Conservation (phyloP, 164 flowering plant species). For the Dillenia turbinata region DNA sequence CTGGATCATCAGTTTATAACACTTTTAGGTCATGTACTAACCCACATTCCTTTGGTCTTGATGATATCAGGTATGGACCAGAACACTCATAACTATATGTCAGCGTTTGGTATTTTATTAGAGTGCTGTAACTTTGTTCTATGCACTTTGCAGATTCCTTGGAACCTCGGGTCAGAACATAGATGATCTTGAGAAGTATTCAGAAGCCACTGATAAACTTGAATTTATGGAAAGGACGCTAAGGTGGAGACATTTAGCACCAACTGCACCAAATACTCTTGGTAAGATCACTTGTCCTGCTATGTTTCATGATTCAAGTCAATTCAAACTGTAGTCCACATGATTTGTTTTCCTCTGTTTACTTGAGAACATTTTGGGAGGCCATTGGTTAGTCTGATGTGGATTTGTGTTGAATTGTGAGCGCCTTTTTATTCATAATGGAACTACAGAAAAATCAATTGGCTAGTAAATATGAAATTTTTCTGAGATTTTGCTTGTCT, state of each 20-base stretch:
- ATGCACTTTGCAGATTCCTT: slow-evolving; percentile 52
- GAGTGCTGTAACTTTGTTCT: too few species aligned
- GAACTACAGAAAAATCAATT: too few species aligned
- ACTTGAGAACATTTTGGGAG: too few species aligned
- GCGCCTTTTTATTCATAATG: too few species aligned
- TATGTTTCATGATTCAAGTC: background rate
- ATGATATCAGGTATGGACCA: slow-evolving; percentile 51
- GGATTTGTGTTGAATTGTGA: too few species aligned
- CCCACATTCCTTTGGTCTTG: slow-evolving; percentile 88
- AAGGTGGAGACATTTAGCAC: slow-evolving; percentile 96
- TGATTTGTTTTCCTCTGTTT: too few species aligned
- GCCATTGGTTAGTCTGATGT: too few species aligned
- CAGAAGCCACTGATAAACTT: slow-evolving; percentile 67
- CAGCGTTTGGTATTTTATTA: too few species aligned
- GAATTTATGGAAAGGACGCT: slow-evolving; percentile 92
- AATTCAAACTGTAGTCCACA: too few species aligned
- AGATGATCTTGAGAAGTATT: slow-evolving; percentile 82
- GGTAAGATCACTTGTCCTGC: slow-evolving; percentile 33
- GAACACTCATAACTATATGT: background rate
- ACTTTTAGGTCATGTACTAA: slow-evolving; percentile 85
- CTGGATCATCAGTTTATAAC: slow-evolving; percentile 76
- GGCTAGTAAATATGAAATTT: too few species aligned
- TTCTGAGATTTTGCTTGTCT: too few species aligned
- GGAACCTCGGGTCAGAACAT: slow-evolving; percentile 97
- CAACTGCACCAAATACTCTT: slow-evolving; percentile 94